Evolutionary conservation across 192 early-diverging fungal species (phyloP).

Genomic region (Coemansia sp.): DNA sequence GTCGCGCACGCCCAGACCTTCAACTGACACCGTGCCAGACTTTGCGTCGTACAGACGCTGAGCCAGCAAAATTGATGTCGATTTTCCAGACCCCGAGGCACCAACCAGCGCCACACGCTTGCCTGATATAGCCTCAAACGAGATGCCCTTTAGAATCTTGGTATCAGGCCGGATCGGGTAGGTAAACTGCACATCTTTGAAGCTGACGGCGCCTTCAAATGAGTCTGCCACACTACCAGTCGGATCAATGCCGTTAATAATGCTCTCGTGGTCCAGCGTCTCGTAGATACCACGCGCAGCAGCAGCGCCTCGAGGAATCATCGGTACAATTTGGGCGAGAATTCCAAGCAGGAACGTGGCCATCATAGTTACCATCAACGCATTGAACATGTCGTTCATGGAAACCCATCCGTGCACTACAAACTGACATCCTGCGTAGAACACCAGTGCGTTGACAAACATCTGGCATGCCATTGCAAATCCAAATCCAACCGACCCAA

Average conservation of each 20-base stretch:
- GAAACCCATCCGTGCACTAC: conserved; percentile 49
- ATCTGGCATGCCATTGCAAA: conserved; percentile 69
- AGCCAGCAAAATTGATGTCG: conserved; percentile 60
- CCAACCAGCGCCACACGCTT: conserved; percentile 85
- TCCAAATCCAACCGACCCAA: conserved; percentile 69
- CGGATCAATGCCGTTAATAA: conserved; percentile 55
- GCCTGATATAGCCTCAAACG: conserved; percentile 52
- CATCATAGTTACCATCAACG: conserved; percentile 76
- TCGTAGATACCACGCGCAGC: conserved; percentile 69
- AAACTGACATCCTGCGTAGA: conserved; percentile 67
- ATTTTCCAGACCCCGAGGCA: conserved; percentile 83
- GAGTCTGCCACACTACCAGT: conserved; percentile 30
- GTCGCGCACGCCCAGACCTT: conserved; percentile 57
- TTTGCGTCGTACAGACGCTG: conserved; percentile 79
- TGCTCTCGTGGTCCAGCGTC: conserved; percentile 67
- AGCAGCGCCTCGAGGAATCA: conserved; percentile 74
- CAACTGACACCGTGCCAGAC: conserved; percentile 62
- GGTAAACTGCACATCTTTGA: conserved; percentile 47
- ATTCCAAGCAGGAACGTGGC: conserved; percentile 62
- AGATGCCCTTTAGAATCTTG: conserved; percentile 61
- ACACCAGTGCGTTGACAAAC: conserved; percentile 69
- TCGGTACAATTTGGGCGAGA: conserved; percentile 67
- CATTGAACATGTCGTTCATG: conserved; percentile 58
- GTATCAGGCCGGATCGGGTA: conserved; percentile 66
- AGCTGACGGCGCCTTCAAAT: conserved; percentile 19